Evolutionary conservation across 2,329 filamentous ascomycete species (phyloP).

Genomic region (Penicillium hordei): DNA sequence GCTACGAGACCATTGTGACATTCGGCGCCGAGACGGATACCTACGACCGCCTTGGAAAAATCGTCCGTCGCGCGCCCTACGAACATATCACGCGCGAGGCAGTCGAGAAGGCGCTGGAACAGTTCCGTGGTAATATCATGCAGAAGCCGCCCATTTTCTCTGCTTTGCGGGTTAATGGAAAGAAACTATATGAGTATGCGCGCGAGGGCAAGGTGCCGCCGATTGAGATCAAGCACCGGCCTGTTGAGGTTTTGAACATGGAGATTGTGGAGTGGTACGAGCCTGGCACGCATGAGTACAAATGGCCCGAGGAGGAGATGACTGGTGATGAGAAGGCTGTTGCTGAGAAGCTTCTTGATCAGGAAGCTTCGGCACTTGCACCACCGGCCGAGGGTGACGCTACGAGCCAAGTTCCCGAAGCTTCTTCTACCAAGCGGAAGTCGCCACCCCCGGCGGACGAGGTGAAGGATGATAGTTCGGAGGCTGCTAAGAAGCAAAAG

Average conservation of each 20-base stretch:
- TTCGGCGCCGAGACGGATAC: constrained; percentile 93
- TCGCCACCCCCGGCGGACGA: constrained; percentile 31
- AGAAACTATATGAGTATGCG: constrained; percentile 94
- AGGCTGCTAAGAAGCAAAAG: constrained; percentile 34
- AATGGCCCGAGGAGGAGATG: constrained; percentile 78
- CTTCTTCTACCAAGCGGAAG: constrained; percentile 36
- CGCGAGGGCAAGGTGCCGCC: constrained; percentile 84
- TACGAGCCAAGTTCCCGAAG: constrained; percentile 19
- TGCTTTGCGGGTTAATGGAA: constrained; percentile 88
- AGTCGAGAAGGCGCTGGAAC: constrained; percentile 72
- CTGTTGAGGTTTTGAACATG: constrained; percentile 74
- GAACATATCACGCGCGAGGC: constrained; percentile 75
- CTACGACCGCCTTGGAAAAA: constrained; percentile 83
- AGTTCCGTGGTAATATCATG: constrained; percentile 78
- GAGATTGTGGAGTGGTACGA: constrained; percentile 83
- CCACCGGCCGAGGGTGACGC: constrained; percentile 32
- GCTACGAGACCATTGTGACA: constrained; percentile 83
- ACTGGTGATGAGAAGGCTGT: constrained; percentile 71
- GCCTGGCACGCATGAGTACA: constrained; percentile 73
- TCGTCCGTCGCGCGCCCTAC: constrained; percentile 72
- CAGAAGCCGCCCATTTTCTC: constrained; percentile 93
- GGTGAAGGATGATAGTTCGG: constrained; percentile 18
- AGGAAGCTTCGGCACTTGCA: constrained; percentile 31
- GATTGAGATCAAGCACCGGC: constrained; percentile 74
- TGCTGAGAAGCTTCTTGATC: constrained; percentile 64